Percentiles rank a stretch among this genome's conserved stretches.
Conservation (phyloP, 2,329 filamentous ascomycete species). For the Trichoderma sp. region DNA sequence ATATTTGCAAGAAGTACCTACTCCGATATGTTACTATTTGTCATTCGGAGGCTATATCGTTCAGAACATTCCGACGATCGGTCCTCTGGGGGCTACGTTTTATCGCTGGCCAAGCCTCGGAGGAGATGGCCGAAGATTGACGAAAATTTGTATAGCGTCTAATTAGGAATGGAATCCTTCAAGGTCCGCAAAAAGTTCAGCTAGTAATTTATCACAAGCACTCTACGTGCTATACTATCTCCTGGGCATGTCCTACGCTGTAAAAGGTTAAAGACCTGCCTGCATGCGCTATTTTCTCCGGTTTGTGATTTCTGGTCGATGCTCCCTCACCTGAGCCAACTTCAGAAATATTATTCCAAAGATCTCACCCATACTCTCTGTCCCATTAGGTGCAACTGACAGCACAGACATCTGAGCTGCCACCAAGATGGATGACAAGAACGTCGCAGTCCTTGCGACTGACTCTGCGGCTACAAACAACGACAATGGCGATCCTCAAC, state of each 20-base stretch:
- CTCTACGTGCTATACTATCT: neutral
- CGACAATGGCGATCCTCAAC: neutral
- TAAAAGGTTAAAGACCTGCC: neutral
- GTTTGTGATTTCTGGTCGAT: neutral
- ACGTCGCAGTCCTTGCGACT: neutral
- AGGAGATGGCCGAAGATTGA: neutral
- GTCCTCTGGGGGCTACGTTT: neutral
- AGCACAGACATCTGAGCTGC: neutral
- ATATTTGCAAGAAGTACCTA: neutral
- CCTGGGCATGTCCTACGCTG: neutral
- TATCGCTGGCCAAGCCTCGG: neutral
- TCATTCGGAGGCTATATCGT: neutral
- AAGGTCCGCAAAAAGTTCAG: neutral
- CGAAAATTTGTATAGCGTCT: neutral
- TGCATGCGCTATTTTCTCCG: neutral
- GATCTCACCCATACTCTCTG: neutral
- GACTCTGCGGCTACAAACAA: neutral
- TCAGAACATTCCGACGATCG: neutral
- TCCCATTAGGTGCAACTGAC: neutral
- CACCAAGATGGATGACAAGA: neutral
- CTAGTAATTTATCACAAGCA: neutral
- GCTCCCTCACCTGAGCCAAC: neutral
- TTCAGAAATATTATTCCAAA: neutral
- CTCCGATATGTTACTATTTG: neutral
- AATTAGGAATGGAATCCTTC: no score